These are phyloP conservation scores for Camelina hispida DNA, from an alignment of 345 rosid genomes.

Conservation along the genomic window DNA sequence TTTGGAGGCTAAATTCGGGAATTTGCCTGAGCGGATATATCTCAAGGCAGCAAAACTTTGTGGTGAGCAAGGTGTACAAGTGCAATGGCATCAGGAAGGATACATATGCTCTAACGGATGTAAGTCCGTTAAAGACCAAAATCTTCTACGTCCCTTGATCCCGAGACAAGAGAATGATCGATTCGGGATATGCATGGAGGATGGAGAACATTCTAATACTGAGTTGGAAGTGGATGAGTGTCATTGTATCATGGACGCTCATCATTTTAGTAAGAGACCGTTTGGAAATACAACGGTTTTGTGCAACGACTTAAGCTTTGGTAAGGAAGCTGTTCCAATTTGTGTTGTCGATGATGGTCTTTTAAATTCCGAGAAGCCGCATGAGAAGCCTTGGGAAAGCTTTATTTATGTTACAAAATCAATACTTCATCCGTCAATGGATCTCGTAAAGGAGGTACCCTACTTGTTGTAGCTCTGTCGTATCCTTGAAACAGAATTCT, in stretches of 20 bases:
- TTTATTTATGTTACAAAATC: constrained; percentile 73
- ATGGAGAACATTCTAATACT: constrained; percentile 39
- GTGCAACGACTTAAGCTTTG: constrained; percentile 87
- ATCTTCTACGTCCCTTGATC: constrained; percentile 46
- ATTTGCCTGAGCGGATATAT: constrained; percentile 72
- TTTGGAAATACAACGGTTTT: constrained; percentile 54
- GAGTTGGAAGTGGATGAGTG: constrained; percentile 83
- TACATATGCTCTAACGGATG: constrained; percentile 85
- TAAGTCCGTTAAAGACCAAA: constrained; percentile 55
- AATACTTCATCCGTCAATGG: constrained; percentile 56
- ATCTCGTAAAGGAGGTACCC: constrained; percentile 67
- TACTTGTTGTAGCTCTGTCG: not conserved
- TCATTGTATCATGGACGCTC: constrained; percentile 73
- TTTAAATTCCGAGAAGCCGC: constrained; percentile 46
- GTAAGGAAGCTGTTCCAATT: constrained; percentile 74
- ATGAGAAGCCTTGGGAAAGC: constrained; percentile 74
- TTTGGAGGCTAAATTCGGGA: constrained; percentile 75
- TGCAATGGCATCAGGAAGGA: constrained; percentile 87
- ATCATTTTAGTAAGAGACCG: constrained; percentile 58
- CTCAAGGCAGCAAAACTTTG: constrained; percentile 95
- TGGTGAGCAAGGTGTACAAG: constrained; percentile 82
- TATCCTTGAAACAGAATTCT: constrained; percentile 4
- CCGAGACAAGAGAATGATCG: constrained; percentile 51
- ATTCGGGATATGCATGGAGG: constrained; percentile 35
- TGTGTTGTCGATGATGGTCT: constrained; percentile 76